Percentiles rank a stretch among this genome's conserved stretches.
phyloP scores from a whole-genome alignment of 148 eudicot species.

The Chenopodium quinoa region DNA sequence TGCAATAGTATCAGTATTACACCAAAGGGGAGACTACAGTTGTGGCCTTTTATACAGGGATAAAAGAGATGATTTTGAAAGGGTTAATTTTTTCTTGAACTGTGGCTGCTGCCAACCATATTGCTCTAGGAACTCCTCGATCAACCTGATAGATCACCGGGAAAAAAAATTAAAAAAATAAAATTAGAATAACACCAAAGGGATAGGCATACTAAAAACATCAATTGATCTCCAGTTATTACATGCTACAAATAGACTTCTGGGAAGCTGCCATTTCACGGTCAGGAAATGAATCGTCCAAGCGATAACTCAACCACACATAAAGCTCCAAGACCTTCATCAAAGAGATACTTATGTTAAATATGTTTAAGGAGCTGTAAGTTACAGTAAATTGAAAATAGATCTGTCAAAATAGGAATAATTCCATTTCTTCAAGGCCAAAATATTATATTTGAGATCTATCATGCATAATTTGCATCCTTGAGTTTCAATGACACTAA shows the following conservation, averaged over 20 bases:
- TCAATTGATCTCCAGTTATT: constrained; percentile 11
- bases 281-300: constrained; percentile 89
- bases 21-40: background rate
- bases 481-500: background rate
- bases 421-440: background rate
- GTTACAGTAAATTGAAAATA: background rate
- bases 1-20: background rate
- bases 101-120: constrained; percentile 62
- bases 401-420: background rate
- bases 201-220: background rate
- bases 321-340: constrained; percentile 92
- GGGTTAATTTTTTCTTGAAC: constrained; percentile 24
- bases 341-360: constrained; percentile 10
- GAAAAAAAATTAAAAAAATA: background rate
- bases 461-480: background rate
- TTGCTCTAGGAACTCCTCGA: constrained; percentile 80
- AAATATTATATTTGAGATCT: background rate
- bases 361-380: background rate
- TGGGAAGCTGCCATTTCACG: constrained; percentile 91
- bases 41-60: constrained; percentile 28
- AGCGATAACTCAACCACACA: constrained; percentile 89
- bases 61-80: constrained; percentile 20
- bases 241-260: constrained; percentile 93
- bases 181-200: background rate
- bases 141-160: constrained; percentile 47